Percentiles rank a stretch among this genome's conserved stretches.
Evolutionary conservation across 2,329 filamentous ascomycete species (phyloP).

Genomic region (Teratosphaeria gauchensis): DNA sequence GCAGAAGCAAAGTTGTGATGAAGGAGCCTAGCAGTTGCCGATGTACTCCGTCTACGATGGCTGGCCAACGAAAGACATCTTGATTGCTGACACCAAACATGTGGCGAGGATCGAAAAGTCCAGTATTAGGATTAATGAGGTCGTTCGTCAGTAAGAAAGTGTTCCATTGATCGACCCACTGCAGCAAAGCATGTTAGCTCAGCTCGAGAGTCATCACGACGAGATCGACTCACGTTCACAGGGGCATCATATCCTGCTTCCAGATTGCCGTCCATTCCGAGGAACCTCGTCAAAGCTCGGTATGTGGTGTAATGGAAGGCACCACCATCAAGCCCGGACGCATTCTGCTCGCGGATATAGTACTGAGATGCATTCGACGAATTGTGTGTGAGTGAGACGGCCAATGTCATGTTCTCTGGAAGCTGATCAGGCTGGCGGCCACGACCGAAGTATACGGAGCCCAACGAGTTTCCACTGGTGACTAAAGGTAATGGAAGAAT

Average conservation of each 20-base stretch:
- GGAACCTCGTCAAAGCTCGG: conserved; percentile 50
- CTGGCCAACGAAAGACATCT: conserved; percentile 57
- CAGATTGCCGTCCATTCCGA: conserved; percentile 50
- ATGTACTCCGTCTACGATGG: conserved; percentile 47
- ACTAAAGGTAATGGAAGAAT: no score
- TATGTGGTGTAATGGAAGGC: conserved; percentile 58
- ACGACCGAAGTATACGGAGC: no score
- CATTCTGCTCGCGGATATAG: no score
- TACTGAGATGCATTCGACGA: no score
- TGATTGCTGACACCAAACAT: conserved; percentile 57
- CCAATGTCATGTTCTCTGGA: no score
- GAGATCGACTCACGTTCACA: conserved; percentile 37
- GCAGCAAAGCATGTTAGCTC: no score
- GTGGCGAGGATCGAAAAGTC: conserved; percentile 53
- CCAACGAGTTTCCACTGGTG: no score
- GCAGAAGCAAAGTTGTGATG: conserved; percentile 50
- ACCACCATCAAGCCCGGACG: conserved; percentile 40
- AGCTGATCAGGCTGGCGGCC: no score
- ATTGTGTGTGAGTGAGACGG: no score
- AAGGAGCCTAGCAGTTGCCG: conserved; percentile 49
- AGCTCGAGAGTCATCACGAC: no score
- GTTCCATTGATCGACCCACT: conserved; percentile 38
- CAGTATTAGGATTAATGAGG: conserved; percentile 50
- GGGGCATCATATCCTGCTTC: conserved; percentile 45
- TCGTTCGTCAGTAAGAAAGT: conserved; percentile 50